Conservation (phyloP, 148 eudicot species). For the Rhododendron henanense region DNA sequence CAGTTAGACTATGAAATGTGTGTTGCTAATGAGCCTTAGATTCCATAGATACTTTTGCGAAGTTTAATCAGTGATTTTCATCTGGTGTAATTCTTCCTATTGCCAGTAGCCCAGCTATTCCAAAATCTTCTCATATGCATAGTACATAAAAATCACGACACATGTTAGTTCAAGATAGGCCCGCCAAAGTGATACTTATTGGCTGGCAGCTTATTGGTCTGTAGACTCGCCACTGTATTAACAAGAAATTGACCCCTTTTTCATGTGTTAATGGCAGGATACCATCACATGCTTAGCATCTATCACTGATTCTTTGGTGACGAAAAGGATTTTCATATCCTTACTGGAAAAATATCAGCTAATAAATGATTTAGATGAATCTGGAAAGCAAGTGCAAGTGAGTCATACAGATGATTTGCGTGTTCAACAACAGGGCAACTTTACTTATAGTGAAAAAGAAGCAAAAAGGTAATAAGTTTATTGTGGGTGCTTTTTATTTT, state of each 20-base stretch:
- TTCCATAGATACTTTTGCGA: not conserved
- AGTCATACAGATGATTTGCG: slow-evolving; percentile 18
- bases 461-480: slow-evolving; percentile 39
- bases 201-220: not conserved
- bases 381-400: slow-evolving; percentile 29
- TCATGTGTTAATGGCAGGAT: slow-evolving; percentile 39
- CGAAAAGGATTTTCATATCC: slow-evolving; percentile 46
- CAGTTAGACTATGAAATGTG: not conserved
- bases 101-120: not conserved
- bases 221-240: not conserved
- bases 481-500: not conserved
- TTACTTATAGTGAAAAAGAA: slow-evolving; percentile 22
- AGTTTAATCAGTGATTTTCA: not conserved
- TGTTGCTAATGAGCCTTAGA: not conserved
- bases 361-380: slow-evolving; percentile 28
- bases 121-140: not conserved
- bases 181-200: not conserved
- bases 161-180: not conserved
- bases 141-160: too few relatives aligned
- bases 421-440: slow-evolving; percentile 27
- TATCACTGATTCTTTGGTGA: slow-evolving; percentile 48
- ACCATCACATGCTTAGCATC: slow-evolving; percentile 67
- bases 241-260: not conserved
- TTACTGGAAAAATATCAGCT: slow-evolving; percentile 54
- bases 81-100: not conserved